A percentile compares a stretch with the other conserved stretches of the same genome.
Conservation (phyloP, 805 yeast species). For the Metschnikowia cerradonensis region DNA sequence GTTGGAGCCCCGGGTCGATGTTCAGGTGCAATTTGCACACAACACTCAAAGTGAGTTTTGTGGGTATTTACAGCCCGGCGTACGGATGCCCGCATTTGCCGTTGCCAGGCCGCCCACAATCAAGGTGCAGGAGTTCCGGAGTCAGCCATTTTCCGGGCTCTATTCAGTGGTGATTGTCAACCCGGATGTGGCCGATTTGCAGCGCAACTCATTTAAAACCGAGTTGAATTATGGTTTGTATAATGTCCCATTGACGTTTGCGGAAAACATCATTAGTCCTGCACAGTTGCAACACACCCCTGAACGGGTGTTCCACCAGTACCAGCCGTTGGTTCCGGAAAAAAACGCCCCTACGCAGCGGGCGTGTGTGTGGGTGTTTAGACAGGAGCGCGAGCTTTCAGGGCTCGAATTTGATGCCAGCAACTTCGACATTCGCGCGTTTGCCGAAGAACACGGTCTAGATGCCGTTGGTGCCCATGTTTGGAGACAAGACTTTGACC, state of each 20-base stretch:
- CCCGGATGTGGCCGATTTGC: constrained; percentile 85
- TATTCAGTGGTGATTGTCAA: constrained; percentile 82
- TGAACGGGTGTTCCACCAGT: constrained; percentile 43
- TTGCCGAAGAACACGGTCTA: constrained; percentile 52
- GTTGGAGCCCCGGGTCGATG: constrained; percentile 72
- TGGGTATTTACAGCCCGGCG: constrained; percentile 79
- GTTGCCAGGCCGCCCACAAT: constrained; percentile 76
- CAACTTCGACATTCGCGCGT: constrained; percentile 68
- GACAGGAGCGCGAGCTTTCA: constrained; percentile 44
- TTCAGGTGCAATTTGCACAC: constrained; percentile 71
- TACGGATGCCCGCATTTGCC: constrained; percentile 63
- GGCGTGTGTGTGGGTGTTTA: constrained; percentile 84
- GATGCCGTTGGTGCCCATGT: constrained; percentile 87
- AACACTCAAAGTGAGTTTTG: constrained; percentile 49
- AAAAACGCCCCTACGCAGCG: constrained; percentile 82
- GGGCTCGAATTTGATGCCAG: constrained; percentile 32
- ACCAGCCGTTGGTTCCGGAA: constrained; percentile 84
- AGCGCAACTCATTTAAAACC: constrained; percentile 63
- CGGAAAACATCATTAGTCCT: constrained; percentile 53
- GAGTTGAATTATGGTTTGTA: constrained; percentile 73
- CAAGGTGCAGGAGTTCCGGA: constrained; percentile 64
- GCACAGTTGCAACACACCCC: constrained; percentile 36
- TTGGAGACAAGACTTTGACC: constrained; percentile 85
- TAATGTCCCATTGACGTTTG: constrained; percentile 58
- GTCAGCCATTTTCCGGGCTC: constrained; percentile 37